Conservation (phyloP, 805 yeast species). For the Komagataella phaffii region DNA sequence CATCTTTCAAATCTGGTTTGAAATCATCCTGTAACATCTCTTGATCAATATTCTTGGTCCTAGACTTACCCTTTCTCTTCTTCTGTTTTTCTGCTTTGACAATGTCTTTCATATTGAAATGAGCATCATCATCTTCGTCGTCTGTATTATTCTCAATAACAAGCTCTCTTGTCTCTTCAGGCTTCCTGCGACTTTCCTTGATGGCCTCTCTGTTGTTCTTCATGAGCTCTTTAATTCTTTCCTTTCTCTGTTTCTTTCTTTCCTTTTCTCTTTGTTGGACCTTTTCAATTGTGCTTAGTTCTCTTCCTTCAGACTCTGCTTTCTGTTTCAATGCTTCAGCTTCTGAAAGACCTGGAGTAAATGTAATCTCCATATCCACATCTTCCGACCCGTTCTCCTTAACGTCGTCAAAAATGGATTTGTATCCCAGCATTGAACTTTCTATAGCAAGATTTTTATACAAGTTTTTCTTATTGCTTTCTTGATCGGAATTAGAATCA, state of each 20-base stretch:
- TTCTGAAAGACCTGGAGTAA: conserved; percentile 71
- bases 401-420: conserved; percentile 19
- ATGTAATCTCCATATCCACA: conserved; percentile 90
- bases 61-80: conserved; percentile 28
- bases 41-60: conserved; percentile 34
- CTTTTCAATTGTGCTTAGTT: conserved; percentile 64
- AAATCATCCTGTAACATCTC: conserved; percentile 25
- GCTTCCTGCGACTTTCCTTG: conserved; percentile 25
- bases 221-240: conserved; percentile 51
- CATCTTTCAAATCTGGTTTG: conserved; percentile 64
- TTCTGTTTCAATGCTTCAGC: conserved; percentile 17
- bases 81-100: conserved; percentile 60
- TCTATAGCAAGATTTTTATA: conserved; percentile 45
- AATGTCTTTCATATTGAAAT: conserved; percentile 71
- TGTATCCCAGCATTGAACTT: conserved; percentile 20
- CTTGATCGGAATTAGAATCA: conserved; percentile 41
- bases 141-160: conserved; percentile 47
- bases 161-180: conserved; percentile 19
- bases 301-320: conserved; percentile 22
- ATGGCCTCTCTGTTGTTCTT: conserved; percentile 37
- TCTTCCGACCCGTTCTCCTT: conserved; percentile 24
- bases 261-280: conserved; percentile 85
- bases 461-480: conserved; percentile 33
- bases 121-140: conserved; percentile 31
- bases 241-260: conserved; percentile 76